Conservation (phyloP, 2,329 filamentous ascomycete species). For the Penicillium expansum region DNA sequence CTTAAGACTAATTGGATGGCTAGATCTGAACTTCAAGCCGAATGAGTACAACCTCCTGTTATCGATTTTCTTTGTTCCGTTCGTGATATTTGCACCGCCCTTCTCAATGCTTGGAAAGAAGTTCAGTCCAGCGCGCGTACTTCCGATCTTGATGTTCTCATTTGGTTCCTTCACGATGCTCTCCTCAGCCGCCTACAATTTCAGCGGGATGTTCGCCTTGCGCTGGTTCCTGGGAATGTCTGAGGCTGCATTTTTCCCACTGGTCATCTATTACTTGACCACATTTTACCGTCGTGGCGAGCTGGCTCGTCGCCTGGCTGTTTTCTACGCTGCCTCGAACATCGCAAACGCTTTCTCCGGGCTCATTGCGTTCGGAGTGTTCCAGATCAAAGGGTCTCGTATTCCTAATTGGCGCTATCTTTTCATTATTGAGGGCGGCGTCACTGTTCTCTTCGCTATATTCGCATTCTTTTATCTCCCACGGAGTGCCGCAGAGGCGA, state of each 20-base stretch:
- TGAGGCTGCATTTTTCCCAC: slow-evolving; percentile 67
- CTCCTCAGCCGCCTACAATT: slow-evolving; percentile 56
- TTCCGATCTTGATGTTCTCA: slow-evolving; percentile 66
- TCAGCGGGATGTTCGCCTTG: slow-evolving; percentile 63
- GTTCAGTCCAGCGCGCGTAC: slow-evolving; percentile 61
- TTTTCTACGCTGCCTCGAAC: slow-evolving; percentile 74
- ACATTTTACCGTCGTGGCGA: slow-evolving; percentile 71
- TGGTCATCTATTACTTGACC: slow-evolving; percentile 64
- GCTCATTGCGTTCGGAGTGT: slow-evolving; percentile 59
- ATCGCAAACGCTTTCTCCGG: slow-evolving; percentile 68
- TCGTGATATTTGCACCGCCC: slow-evolving; percentile 66
- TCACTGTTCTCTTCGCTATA: slow-evolving; percentile 60
- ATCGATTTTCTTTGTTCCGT: slow-evolving; percentile 72
- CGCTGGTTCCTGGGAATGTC: slow-evolving; percentile 69
- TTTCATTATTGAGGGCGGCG: slow-evolving; percentile 56
- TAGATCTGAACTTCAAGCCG: slow-evolving; percentile 55
- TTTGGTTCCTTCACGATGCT: slow-evolving; percentile 67
- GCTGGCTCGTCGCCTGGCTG: slow-evolving; percentile 65
- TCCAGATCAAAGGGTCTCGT: slow-evolving; percentile 53
- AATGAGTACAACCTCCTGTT: slow-evolving; percentile 69
- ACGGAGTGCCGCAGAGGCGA: slow-evolving; percentile 59
- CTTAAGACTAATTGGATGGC: not conserved
- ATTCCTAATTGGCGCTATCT: slow-evolving; percentile 54
- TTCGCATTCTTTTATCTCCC: slow-evolving; percentile 71
- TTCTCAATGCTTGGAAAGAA: slow-evolving; percentile 67